A percentile compares a stretch with the other conserved stretches of the same genome.
phyloP scores from a whole-genome alignment of 306 rosid species.

The Geum urbanum region DNA sequence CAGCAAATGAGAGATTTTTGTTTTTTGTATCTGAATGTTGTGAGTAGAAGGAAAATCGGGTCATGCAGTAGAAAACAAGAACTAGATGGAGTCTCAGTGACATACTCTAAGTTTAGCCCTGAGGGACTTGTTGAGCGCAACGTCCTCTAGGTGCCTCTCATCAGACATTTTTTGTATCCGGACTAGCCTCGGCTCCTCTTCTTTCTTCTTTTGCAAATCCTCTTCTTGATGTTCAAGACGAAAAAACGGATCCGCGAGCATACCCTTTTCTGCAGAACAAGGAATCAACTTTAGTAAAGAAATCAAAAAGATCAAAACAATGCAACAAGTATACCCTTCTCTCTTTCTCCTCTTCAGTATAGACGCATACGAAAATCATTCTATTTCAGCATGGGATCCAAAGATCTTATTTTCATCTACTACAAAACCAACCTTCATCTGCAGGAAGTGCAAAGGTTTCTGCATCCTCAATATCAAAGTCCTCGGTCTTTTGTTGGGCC shows the following conservation, averaged over 20 bases:
- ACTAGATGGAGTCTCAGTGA: constrained; percentile 16
- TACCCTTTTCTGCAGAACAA: constrained; percentile 57
- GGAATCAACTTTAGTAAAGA: not conserved
- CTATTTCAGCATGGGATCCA: not conserved
- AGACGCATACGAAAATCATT: not conserved
- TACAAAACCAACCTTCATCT: constrained; percentile 60
- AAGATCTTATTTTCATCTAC: not conserved
- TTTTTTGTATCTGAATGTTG: not conserved
- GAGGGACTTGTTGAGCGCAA: constrained; percentile 59
- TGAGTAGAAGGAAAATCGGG: too few relatives aligned
- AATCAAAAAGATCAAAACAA: not conserved
- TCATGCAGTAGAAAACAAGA: not conserved
- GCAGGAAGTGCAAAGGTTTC: constrained; percentile 83
- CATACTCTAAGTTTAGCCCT: constrained; percentile 77
- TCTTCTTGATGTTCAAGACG: constrained; percentile 89
- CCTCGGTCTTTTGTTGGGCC: constrained; percentile 69
- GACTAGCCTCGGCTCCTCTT: constrained; percentile 78
- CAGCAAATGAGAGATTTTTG: not conserved
- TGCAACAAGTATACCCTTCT: not conserved
- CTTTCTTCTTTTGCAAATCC: constrained; percentile 84
- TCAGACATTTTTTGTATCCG: constrained; percentile 78
- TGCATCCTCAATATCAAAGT: constrained; percentile 76
- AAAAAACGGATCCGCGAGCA: constrained; percentile 92
- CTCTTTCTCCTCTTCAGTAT: not conserved
- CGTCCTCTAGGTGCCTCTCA: constrained; percentile 75